A percentile compares a stretch with the other conserved stretches of the same genome.
Evolutionary conservation across 352 stramenopile genomes (phyloP).

Genomic region (Phytophthora cryptogea): DNA sequence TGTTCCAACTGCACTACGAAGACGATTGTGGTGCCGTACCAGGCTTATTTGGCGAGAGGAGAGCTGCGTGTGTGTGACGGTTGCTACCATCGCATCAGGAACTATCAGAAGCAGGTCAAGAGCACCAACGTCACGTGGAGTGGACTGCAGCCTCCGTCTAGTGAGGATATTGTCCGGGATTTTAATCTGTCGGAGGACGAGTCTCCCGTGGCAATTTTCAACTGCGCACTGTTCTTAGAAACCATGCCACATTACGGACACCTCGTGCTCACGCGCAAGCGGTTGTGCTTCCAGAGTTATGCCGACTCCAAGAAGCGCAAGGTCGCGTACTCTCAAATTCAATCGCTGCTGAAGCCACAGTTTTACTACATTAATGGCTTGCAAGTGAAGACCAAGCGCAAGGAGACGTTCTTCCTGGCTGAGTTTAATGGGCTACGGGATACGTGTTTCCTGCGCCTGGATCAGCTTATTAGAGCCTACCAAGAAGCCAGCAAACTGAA

Average conservation of each 20-base stretch:
- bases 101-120: constrained; percentile 71
- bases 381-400: constrained; percentile 69
- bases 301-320: constrained; percentile 47
- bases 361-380: constrained; percentile 88
- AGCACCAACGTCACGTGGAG: constrained; percentile 69
- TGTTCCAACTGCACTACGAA: constrained; percentile 66
- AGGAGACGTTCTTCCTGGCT: constrained; percentile 75
- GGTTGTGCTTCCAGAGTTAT: constrained; percentile 72
- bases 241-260: constrained; percentile 77
- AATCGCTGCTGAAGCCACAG: constrained; percentile 76
- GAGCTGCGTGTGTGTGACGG: constrained; percentile 76
- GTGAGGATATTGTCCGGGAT: constrained; percentile 36
- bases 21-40: constrained; percentile 60
- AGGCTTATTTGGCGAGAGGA: constrained; percentile 58
- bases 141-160: constrained; percentile 48
- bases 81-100: constrained; percentile 72
- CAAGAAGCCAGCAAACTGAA: constrained; percentile 49
- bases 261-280: constrained; percentile 68
- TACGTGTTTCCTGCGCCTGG: constrained; percentile 67
- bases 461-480: constrained; percentile 73
- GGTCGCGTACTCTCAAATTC: constrained; percentile 61
- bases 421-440: constrained; percentile 81
- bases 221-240: constrained; percentile 78
- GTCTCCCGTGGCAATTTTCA: constrained; percentile 65
- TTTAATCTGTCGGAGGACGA: constrained; percentile 57